Evolutionary conservation across 192 early-diverging fungal species (phyloP).

Genomic region (Helicostylum pulchrum): DNA sequence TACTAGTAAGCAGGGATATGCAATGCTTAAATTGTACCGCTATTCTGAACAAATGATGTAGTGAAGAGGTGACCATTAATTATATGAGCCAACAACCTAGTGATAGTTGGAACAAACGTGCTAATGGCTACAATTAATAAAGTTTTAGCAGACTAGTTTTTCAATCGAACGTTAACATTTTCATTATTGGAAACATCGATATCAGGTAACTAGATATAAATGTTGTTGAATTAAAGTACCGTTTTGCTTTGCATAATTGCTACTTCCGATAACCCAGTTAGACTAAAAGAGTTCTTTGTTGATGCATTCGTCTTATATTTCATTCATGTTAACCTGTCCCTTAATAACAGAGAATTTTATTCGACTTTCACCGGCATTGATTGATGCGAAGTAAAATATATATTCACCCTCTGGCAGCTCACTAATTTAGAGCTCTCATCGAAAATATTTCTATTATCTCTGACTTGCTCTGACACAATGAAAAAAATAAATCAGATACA

Average conservation of each 20-base stretch:
- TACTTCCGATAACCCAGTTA: conserved; percentile 7
- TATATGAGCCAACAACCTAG: background rate
- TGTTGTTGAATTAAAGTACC: background rate
- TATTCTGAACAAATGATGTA: background rate
- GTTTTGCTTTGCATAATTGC: background rate
- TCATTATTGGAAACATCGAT: background rate
- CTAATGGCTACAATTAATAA: conserved; percentile 2
- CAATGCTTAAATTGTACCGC: too few relatives aligned
- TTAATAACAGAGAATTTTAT: background rate
- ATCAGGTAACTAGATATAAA: background rate
- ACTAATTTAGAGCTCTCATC: background rate
- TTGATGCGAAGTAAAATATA: background rate
- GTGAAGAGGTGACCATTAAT: background rate
- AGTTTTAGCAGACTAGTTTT: background rate
- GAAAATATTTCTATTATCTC: too few relatives aligned
- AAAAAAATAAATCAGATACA: background rate
- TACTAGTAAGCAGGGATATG: too few relatives aligned
- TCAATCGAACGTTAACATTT: background rate
- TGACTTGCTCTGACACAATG: conserved; percentile 12
- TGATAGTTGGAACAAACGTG: background rate
- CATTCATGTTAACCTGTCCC: too few relatives aligned
- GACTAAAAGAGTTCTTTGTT: conserved; percentile 1
- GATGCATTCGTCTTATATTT: background rate
- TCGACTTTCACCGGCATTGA: too few relatives aligned
- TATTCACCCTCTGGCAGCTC: conserved; percentile 12